Evolutionary conservation across 768 basidiomycete species (phyloP), one percentile per base, ranked within the genome.

Genomic region (Agrocybe pediades): DNA sequence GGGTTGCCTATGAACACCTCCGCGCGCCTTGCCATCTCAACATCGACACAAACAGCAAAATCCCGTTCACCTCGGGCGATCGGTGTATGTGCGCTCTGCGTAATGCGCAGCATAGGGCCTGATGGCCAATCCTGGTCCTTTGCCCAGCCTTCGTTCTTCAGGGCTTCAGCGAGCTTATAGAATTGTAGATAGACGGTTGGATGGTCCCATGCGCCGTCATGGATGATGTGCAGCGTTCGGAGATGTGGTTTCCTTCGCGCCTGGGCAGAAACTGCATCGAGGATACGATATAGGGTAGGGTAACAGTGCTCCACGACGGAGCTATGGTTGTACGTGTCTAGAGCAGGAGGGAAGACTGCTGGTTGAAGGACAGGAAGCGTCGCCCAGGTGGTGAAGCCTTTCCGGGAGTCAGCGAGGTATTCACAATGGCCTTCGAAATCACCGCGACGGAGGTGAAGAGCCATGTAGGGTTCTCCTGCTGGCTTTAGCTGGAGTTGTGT

Each of bases 201-300:
- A 49, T 80, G 77, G 53, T 78, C 76, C 72, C 74, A 75, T 1
- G 76, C 72, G 13, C 76, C 79, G 52, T 79, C 79, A 56, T 80
- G 79, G 0, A 78, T 66, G 39, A 79, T 61, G 60, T 79, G 74
- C 0, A 80, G 44, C 0, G 70, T 69, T 17, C 73, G 71, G 2
- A 77, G 51, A 49, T 74, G 62, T 1, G 77, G 76, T 19, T 69
- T 67, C 21, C 57, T 55, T 4, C 60, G 67, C 13, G 72, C 73
- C 44, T 74, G 70, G 17, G 49, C 26, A 25, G 72, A 70, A 44
- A 80, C 69, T 43, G 74, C 72, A 39, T 67, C 64, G 33, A 79
- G 66, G 29, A 79, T 72, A 30, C 77, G 77, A 16, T 58, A 52
- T 6, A 79, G 69, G 33, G 69, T 59, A 2, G 77, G 76, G 43